A percentile compares a stretch with the other conserved stretches of the same genome.
Conservation (phyloP, 306 rosid genomes). For the Lathyrus sativus region DNA sequence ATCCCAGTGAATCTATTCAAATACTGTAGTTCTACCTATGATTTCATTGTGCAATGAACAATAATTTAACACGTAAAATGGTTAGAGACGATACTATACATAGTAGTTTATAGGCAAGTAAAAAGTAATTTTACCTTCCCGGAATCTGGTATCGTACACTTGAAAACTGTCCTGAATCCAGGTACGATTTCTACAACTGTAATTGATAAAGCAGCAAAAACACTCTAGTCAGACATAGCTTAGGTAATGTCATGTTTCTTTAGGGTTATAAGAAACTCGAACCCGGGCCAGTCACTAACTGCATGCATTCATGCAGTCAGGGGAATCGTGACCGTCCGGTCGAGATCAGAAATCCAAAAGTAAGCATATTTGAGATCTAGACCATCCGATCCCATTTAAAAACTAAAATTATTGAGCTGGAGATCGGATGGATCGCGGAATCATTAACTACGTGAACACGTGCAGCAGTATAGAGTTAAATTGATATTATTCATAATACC, state of each 20-base stretch:
- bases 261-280: constrained; percentile 3
- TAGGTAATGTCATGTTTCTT: constrained; percentile 10
- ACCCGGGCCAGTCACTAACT: not conserved
- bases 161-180: constrained; percentile 54
- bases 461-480: not conserved
- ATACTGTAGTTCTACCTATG: constrained; percentile 64
- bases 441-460: not conserved
- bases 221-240: constrained; percentile 20
- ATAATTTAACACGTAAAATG: not conserved
- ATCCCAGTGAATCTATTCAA: constrained; percentile 48
- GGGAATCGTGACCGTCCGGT: too few relatives aligned
- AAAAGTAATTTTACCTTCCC: constrained; percentile 50
- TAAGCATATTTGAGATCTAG: too few relatives aligned
- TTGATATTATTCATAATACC: constrained; percentile 45
- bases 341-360: too few relatives aligned
- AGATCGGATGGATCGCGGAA: too few relatives aligned
- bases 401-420: too few relatives aligned
- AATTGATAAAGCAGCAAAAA: constrained; percentile 33
- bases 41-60: constrained; percentile 9
- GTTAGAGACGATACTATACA: not conserved
- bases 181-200: constrained; percentile 63
- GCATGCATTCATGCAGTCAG: not conserved
- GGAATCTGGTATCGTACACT: constrained; percentile 50
- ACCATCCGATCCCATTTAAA: not conserved
- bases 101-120: constrained; percentile 8